Evolutionary conservation across 2,329 filamentous ascomycete species (phyloP), one percentile per base, ranked within the genome.

Genomic region (Ceratocystis smalleyi): DNA sequence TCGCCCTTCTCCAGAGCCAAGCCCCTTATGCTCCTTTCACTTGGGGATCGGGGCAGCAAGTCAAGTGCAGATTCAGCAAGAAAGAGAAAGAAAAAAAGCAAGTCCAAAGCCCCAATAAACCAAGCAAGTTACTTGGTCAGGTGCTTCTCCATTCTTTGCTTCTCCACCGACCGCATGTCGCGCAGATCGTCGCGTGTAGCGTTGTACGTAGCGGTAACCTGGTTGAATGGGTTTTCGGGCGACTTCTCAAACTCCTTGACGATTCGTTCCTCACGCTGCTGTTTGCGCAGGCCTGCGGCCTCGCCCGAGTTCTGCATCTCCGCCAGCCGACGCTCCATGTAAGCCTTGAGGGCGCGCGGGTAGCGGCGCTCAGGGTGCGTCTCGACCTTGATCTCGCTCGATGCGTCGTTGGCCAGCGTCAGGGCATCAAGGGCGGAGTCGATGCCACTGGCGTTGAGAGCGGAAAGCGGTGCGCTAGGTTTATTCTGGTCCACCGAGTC

Each of bases 191-290:
- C 89, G 75, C 83, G 87, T 24, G 81, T 82, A 63, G 89, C 83
- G 74, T 99, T 89, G 75, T 90, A 95, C 2, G 79, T 74, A 1
- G 84, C 88, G 62, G 78, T 83, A 17, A 86, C 85, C 77, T 95
- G 89, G 76, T 96, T 96, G 77, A 95, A 94, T 15, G 94, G 94
- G 74, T 99, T 99, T 70, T 97, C 92, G 1, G 89, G 86, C 71
- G 88, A 88, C 79, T 90, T 95, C 75, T 95, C 88, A 74, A 97
- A 99, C 77, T 97, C 94, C 79, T 95, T 95, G 68, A 83, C 77
- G 69, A 95, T 88, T 71, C 86, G 80, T 68, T 92, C 88, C 71
- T 91, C 85, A 75, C 88, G 87, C 81, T 96, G 91, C 70, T 95
- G 83, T 69, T 88, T 79, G 65, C 91, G 80, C 72, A 97, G 74